A percentile compares a stretch with the other conserved stretches of the same genome.
phyloP scores from a whole-genome alignment of 2,329 filamentous ascomycete species.

The Tolypocladium inflatum region DNA sequence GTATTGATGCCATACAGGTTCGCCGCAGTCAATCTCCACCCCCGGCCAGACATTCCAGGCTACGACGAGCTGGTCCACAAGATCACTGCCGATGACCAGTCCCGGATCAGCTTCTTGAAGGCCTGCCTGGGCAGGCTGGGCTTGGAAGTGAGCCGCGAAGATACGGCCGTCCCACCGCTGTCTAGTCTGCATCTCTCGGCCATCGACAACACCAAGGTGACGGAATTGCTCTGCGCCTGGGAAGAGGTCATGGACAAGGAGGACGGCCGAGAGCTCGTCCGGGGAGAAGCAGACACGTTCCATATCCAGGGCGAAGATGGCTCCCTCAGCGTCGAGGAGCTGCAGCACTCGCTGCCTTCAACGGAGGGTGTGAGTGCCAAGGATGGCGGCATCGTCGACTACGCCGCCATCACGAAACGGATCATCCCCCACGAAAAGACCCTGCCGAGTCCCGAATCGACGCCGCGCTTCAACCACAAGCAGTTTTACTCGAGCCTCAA shows the following conservation, averaged over 20 bases:
- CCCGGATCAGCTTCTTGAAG: constrained; percentile 66
- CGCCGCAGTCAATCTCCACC: constrained; percentile 65
- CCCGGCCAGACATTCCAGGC: constrained; percentile 53
- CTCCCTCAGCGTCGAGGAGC: constrained; percentile 45
- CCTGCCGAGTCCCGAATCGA: constrained; percentile 61
- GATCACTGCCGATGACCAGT: constrained; percentile 58
- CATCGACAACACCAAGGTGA: constrained; percentile 51
- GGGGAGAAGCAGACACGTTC: constrained; percentile 76
- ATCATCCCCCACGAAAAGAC: constrained; percentile 62
- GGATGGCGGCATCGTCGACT: constrained; percentile 59
- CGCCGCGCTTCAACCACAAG: constrained; percentile 78
- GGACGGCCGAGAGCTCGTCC: constrained; percentile 61
- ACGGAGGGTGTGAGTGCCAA: constrained; percentile 11
- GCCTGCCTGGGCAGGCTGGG: constrained; percentile 73
- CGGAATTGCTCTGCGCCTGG: constrained; percentile 56
- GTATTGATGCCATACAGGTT: constrained; percentile 49
- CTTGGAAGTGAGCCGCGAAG: constrained; percentile 64
- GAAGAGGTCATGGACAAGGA: constrained; percentile 58
- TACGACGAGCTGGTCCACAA: constrained; percentile 63
- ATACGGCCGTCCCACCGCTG: constrained; percentile 63
- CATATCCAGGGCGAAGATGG: constrained; percentile 60
- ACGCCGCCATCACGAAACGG: constrained; percentile 62
- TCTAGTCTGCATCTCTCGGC: constrained; percentile 78
- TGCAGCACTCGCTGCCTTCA: constrained; percentile 41
- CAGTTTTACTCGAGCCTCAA: constrained; percentile 65